Evolutionary conservation across 2,329 filamentous ascomycete genomes (phyloP), one percentile per base, ranked within the genome.

Genomic region (Colletotrichum lupini): DNA sequence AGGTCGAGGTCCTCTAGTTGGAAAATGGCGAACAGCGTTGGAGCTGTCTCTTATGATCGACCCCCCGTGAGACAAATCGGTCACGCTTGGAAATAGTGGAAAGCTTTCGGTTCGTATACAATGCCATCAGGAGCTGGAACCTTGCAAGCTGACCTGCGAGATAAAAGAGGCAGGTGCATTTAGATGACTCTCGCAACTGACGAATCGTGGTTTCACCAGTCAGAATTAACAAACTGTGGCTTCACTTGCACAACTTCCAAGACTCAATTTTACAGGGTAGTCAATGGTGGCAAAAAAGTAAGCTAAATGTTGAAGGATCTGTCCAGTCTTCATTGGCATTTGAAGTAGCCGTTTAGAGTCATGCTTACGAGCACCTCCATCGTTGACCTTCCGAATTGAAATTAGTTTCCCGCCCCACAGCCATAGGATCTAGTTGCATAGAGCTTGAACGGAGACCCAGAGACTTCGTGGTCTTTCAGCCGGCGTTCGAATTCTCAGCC

Each of bases 101-200:
- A 61, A 22, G 22, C 62, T 46, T 11, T 46, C 26, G 2, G 24
- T 4, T n/a, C 30, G 12, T 5, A 57, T n/a, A 52, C 61, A 24
- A 22, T 57, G 16, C 28, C 35, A 11, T 24, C 6, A 62, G 59
- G 56, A 73, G 30, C 30, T n/a, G 14, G 8, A 70, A 49, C 56
- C 61, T 28, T 63, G 67, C 28, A 22, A 37, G n/a, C 26, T 70
- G 19, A 52, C 42, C 30, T 24, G 37, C 5, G 14, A 12, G 30
- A 59, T 68, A 12, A 68, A 74, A 58, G 37, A 67, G 68, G 68
- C 72, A 74, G 72, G 72, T 72, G 12, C 52, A 74, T 28, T 42
- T 22, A 5, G 49, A 59, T 46, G 42, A 26, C 19, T 37, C 30
- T 57, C 32, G n/a, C 42, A 49, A 64, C 55, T 26, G 60, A 32